Percentiles rank a stretch among this genome's conserved stretches.
These are phyloP conservation scores for Melaleuca quinquenervia DNA, from an alignment of 345 rosid species.

Conservation along the genomic window DNA sequence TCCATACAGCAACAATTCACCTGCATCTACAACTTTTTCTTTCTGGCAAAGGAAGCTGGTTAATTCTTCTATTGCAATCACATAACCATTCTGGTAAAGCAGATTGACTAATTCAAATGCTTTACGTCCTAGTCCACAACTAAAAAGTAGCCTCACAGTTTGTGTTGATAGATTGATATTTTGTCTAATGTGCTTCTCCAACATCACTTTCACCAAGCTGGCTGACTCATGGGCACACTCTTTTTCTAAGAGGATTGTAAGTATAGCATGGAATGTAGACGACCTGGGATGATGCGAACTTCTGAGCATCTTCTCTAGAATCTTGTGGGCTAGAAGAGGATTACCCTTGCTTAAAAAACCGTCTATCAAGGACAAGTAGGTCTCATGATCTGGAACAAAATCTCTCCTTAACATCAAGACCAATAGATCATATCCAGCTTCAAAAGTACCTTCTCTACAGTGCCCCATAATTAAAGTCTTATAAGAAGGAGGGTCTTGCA, in stretches of 20 bases:
- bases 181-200: constrained; percentile 48
- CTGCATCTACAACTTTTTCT: constrained; percentile 39
- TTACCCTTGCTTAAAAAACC: constrained; percentile 49
- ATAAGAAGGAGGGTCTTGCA: constrained; percentile 63
- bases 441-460: constrained; percentile 51
- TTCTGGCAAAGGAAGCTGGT: constrained; percentile 35
- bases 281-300: constrained; percentile 54
- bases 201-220: constrained; percentile 38
- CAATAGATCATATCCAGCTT: constrained; percentile 51
- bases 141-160: constrained; percentile 39
- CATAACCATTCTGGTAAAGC: constrained; percentile 49
- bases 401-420: constrained; percentile 66
- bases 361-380: constrained; percentile 40
- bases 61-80: constrained; percentile 45
- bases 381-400: constrained; percentile 49
- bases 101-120: constrained; percentile 35
- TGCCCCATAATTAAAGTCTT: constrained; percentile 64
- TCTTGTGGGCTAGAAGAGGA: constrained; percentile 49
- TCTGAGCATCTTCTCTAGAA: constrained; percentile 59
- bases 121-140: constrained; percentile 24
- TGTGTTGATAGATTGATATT: constrained; percentile 45
- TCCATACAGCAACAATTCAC: constrained; percentile 41
- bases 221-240: constrained; percentile 40
- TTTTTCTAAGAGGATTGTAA: constrained; percentile 42
- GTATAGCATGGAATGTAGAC: constrained; percentile 49